A percentile compares a stretch with the other conserved stretches of the same genome.
Conservation (phyloP, 2,329 filamentous ascomycete genomes). For the Paraphaeosphaeria minitans region DNA sequence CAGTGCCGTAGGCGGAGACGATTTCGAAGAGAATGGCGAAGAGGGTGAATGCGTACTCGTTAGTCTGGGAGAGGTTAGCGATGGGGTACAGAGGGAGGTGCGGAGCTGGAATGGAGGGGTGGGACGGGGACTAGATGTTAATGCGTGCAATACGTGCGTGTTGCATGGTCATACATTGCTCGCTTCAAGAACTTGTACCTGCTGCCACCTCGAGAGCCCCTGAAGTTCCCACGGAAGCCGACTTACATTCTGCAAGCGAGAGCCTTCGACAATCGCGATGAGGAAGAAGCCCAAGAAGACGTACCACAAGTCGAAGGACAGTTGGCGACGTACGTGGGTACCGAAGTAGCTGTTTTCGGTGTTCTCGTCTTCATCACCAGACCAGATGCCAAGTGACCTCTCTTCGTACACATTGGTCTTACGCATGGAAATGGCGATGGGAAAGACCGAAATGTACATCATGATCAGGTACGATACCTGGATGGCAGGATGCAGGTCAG, state of each 20-base stretch:
- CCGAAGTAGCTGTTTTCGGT: slow-evolving; percentile 82
- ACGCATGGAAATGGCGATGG: slow-evolving; percentile 93
- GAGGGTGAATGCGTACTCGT: slow-evolving; percentile 59
- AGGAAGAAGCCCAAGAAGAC: slow-evolving; percentile 93
- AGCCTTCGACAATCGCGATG: slow-evolving; percentile 85
- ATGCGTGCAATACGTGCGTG: not conserved
- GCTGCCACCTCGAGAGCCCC: not conserved
- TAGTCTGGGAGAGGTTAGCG: slow-evolving; percentile 29
- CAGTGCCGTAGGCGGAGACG: slow-evolving; percentile 70
- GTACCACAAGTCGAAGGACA: slow-evolving; percentile 98
- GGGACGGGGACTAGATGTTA: not conserved
- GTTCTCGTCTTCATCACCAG: slow-evolving; percentile 56
- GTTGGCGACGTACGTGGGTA: slow-evolving; percentile 86
- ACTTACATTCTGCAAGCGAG: slow-evolving; percentile 62
- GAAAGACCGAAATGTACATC: slow-evolving; percentile 99
- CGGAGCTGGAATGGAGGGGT: too few species aligned
- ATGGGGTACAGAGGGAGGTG: not conserved
- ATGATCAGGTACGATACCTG: slow-evolving; percentile 95
- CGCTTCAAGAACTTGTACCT: slow-evolving; percentile 3
- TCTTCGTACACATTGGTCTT: slow-evolving; percentile 97
- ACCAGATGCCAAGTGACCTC: slow-evolving; percentile 77
- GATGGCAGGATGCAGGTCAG: slow-evolving; percentile 82
- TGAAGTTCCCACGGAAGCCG: not conserved
- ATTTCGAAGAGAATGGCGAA: slow-evolving; percentile 54
- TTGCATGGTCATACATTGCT: not conserved